These are phyloP conservation scores for Sphaerulina musiva DNA, from an alignment of 2,329 filamentous ascomycete species.

Conservation along the genomic window DNA sequence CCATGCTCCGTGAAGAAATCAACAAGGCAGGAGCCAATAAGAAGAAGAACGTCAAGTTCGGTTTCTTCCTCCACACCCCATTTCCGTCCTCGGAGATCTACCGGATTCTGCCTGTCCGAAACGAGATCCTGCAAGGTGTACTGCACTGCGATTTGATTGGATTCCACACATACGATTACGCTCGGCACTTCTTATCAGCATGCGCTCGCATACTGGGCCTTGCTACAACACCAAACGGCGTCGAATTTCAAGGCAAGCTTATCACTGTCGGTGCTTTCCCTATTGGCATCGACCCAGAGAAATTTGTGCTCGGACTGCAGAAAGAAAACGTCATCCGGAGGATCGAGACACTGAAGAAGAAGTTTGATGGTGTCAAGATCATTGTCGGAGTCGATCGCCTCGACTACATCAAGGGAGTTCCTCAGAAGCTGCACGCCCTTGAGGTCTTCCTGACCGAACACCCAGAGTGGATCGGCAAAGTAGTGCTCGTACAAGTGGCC, in stretches of 20 bases:
- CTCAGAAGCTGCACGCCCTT: conserved; percentile 91
- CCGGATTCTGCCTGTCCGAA: conserved; percentile 85
- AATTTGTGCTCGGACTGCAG: conserved; percentile 83
- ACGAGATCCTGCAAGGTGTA: conserved; percentile 78
- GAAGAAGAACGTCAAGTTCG: conserved; percentile 85
- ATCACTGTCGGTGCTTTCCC: conserved; percentile 93
- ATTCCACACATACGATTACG: conserved; percentile 98
- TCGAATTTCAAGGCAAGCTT: conserved; percentile 81
- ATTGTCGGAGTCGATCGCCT: conserved; percentile 95
- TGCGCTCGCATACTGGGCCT: conserved; percentile 85
- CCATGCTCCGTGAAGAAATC: conserved; percentile 90
- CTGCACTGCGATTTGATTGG: conserved; percentile 92
- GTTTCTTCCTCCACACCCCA: conserved; percentile 95
- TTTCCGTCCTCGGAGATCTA: conserved; percentile 98
- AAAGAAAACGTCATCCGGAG: conserved; percentile 81
- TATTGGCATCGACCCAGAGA: conserved; percentile 95
- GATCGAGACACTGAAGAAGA: conserved; percentile 75
- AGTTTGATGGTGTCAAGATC: conserved; percentile 92
- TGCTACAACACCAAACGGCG: conserved; percentile 81
- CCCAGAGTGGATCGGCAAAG: conserved; percentile 96
- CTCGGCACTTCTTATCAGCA: conserved; percentile 92
- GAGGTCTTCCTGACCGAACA: conserved; percentile 96
- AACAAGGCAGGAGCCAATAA: conserved; percentile 53
- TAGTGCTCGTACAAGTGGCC: conserved; percentile 91
- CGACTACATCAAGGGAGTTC: conserved; percentile 98